Percentiles rank a stretch among this genome's conserved stretches.
These are phyloP conservation scores for Clarkia xantiana DNA, from an alignment of 345 rosid species.

Conservation along the genomic window DNA sequence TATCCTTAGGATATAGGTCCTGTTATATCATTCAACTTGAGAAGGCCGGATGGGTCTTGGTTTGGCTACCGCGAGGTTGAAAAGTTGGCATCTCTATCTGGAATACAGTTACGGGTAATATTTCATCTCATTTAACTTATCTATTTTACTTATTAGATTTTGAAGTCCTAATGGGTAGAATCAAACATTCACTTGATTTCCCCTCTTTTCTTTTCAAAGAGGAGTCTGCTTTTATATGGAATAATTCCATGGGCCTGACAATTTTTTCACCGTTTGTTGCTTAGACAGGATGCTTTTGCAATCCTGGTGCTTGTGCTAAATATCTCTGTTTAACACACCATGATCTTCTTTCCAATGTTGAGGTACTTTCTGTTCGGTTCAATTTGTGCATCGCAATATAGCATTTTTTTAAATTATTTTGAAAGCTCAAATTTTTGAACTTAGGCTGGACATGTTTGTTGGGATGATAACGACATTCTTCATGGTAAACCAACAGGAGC, in stretches of 20 bases:
- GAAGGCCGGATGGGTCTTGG: constrained; percentile 91
- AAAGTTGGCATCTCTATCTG: constrained; percentile 82
- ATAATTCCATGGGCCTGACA: constrained; percentile 7
- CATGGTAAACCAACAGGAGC: constrained; percentile 91
- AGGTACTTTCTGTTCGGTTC: constrained; percentile 28
- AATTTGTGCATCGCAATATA: constrained; percentile 2
- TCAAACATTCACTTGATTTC: no score
- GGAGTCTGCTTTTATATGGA: not conserved
- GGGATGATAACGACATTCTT: constrained; percentile 89
- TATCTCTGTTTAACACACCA: constrained; percentile 74
- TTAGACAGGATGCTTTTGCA: constrained; percentile 99
- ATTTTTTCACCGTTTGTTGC: constrained; percentile 19
- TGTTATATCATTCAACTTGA: constrained; percentile 65
- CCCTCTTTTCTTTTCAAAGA: not conserved
- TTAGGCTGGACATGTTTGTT: constrained; percentile 92
- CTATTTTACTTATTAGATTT: no score
- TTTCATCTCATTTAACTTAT: no score
- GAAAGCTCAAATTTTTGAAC: constrained; percentile 2
- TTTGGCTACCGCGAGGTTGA: constrained; percentile 90
- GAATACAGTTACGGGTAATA: constrained; percentile 88
- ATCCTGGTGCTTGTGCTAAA: constrained; percentile 98
- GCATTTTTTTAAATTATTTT: constrained; percentile 6
- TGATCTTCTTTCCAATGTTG: constrained; percentile 71
- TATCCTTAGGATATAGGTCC: constrained; percentile 45
- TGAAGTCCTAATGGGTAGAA: no score